Evolutionary conservation across 2,329 filamentous ascomycete species (phyloP).

Genomic region (Chaetomiaceae sp.): DNA sequence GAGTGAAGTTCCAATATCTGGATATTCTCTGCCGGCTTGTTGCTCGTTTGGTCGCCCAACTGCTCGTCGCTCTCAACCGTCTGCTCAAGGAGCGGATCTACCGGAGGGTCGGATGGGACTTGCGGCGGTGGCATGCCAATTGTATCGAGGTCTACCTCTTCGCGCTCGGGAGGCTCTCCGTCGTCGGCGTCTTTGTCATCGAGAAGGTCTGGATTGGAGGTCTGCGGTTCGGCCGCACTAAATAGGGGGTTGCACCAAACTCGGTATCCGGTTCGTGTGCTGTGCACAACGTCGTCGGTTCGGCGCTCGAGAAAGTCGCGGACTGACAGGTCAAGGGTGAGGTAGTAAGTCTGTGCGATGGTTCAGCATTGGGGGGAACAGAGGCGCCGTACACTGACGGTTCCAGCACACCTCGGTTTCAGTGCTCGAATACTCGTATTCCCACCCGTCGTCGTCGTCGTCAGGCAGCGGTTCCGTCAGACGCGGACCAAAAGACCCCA

Average conservation of each 20-base stretch:
- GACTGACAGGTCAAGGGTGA: conserved; percentile 60
- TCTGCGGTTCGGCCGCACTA: conserved; percentile 22
- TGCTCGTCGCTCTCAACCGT: conserved; percentile 21
- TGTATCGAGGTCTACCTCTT: conserved; percentile 32
- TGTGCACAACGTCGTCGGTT: conserved; percentile 37
- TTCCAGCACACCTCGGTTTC: conserved; percentile 51
- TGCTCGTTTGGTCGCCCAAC: not conserved
- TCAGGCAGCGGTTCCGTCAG: not conserved
- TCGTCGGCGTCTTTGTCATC: conserved; percentile 29
- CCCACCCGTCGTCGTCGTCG: conserved; percentile 59
- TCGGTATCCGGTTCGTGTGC: conserved; percentile 44
- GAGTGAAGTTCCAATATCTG: conserved; percentile 84
- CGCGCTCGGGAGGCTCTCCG: conserved; percentile 32
- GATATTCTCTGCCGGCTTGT: conserved; percentile 38
- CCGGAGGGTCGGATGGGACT: conserved; percentile 2
- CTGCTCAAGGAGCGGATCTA: conserved; percentile 23
- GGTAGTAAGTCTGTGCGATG: conserved; percentile 53
- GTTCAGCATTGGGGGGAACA: not conserved
- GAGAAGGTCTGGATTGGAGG: conserved; percentile 19
- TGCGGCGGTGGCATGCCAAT: conserved; percentile 16
- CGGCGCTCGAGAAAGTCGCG: conserved; percentile 49
- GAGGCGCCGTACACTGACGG: not conserved
- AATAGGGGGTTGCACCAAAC: conserved; percentile 35
- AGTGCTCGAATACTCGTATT: conserved; percentile 62
- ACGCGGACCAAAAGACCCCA: not conserved